These are phyloP conservation scores for Dictyostelium intermedium DNA, from an alignment of 78 protist genomes.

Conservation along the genomic window DNA sequence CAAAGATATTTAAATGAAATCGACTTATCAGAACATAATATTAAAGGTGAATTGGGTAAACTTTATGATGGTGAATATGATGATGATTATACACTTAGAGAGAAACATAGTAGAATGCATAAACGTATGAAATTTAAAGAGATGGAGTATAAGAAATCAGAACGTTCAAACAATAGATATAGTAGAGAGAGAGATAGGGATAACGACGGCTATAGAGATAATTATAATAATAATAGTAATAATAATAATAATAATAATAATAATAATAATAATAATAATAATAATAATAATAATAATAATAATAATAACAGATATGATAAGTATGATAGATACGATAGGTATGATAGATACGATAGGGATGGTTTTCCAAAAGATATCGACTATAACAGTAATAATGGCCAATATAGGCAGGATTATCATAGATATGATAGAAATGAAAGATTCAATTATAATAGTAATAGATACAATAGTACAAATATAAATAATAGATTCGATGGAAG, in stretches of 20 bases:
- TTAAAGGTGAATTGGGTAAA: not conserved
- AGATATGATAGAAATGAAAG: not conserved
- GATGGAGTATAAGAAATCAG: not conserved
- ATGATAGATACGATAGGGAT: not conserved
- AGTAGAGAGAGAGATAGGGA: not conserved
- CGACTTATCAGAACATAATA: not conserved
- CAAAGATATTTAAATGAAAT: not conserved
- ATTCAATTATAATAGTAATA: not conserved
- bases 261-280: not conserved
- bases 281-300: not conserved
- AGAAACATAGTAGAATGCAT: not conserved
- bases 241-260: not conserved
- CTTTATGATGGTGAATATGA: not conserved
- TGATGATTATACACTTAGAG: not conserved
- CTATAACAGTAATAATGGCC: not conserved
- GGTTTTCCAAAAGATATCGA: not conserved
- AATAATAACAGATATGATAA: not conserved
- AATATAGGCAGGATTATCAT: not conserved
- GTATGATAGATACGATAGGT: not conserved
- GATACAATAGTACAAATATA: not conserved
- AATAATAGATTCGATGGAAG: constrained; percentile 18
- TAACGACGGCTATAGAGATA: not conserved
- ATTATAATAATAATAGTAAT: not conserved
- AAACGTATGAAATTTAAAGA: not conserved
- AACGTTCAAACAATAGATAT: not conserved